Evolutionary conservation across 176 grass and related monocot genomes (phyloP), one percentile per base, ranked within the genome.

Genomic region (Dactylis glomerata): DNA sequence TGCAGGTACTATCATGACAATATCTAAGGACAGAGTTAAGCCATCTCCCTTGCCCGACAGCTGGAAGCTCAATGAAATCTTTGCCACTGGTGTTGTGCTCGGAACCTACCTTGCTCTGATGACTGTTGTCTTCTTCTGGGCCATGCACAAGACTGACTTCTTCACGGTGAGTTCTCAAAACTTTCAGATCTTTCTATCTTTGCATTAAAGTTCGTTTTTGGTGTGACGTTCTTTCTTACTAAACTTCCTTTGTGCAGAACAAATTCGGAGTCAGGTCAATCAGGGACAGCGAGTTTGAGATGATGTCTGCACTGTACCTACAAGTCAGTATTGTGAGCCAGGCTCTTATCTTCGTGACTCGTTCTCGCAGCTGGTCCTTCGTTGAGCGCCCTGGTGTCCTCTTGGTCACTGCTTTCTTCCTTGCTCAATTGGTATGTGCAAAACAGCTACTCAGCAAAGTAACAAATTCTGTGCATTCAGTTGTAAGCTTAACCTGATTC

Each of bases 241-340:
- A 13, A 40, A 27, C 0, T 84, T 24, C 1, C 36, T 47, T 82
- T 69, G 28, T 10, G 74, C 90, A 99, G 96, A 88, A 99, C 44
- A 99, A 94, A 85, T 99, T 99, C 15, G 54, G 83, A 41, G 96
- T 99, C 69, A 89, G 52, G 67, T 84, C 93, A 23, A 72, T 99
- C 83, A 99, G 88, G 78, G 0, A 77, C 41, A 96, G 65, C 0
- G 86, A 92, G 15, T 4, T 91, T 62, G 91, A 99, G 80, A 87
- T 86, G 91, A 99, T 99, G 96, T 57, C 96, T 64, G 96, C 93
- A 27, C 77, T 99, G 62, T 99, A 99, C 86, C 90, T 99, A 76
- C 96, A 99, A 94, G 96, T 99, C 73, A 99, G 96, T 81, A 99
- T 99, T 75, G 92, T 99, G 36, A 99, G 96, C 66, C 96, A 99